A percentile compares a stretch with the other conserved stretches of the same genome.
Conservation (phyloP, 1,139 yeast genomes). For the Taiozyma onychis region DNA sequence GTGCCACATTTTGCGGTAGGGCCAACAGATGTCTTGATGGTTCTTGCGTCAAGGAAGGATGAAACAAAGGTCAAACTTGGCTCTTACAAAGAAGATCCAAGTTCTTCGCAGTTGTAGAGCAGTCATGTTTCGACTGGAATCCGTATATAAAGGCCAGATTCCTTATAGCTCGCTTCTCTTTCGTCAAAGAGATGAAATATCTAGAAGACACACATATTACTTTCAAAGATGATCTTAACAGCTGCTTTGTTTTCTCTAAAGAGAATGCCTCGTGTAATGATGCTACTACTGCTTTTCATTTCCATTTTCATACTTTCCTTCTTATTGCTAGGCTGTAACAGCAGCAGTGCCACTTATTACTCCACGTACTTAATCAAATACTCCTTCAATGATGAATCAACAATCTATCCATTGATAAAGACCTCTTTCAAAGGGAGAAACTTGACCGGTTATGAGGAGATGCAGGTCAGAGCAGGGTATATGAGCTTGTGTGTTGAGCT, state of each 20-base stretch:
- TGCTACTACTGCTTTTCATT: constrained; percentile 31
- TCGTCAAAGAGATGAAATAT: neutral
- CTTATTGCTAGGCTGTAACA: constrained; percentile 48
- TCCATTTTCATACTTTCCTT: constrained; percentile 41
- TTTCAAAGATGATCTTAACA: constrained; percentile 6
- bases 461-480: constrained; percentile 45
- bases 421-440: constrained; percentile 27
- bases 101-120: neutral
- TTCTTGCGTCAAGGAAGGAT: neutral
- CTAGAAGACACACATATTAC: neutral
- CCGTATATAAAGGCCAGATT: neutral
- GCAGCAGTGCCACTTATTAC: constrained; percentile 35
- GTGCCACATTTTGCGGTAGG: neutral
- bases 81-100: neutral
- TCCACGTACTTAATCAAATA: constrained; percentile 41
- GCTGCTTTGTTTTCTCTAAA: constrained; percentile 14
- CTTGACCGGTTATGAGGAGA: constrained; percentile 25
- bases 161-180: neutral
- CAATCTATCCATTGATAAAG: constrained; percentile 33
- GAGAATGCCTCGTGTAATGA: constrained; percentile 22
- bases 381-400: constrained; percentile 39
- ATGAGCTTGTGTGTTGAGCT: constrained; percentile 42
- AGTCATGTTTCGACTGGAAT: neutral
- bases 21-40: neutral
- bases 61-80: neutral